Evolutionary conservation across 2,329 filamentous ascomycete species (phyloP).

Genomic region (Ascochyta pisi): DNA sequence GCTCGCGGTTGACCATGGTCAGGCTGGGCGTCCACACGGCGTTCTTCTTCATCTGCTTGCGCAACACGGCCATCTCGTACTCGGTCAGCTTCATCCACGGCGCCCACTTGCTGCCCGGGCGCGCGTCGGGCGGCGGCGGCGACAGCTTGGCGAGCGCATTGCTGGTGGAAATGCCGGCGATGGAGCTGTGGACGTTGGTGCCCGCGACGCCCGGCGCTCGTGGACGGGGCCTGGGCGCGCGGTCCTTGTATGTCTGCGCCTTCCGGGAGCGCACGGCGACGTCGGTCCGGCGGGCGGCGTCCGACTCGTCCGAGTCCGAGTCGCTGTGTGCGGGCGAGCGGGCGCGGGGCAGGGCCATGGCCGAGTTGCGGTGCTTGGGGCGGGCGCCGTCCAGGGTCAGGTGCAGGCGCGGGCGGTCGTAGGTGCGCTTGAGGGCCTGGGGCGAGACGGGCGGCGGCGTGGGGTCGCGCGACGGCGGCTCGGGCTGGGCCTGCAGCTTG

Average conservation of each 20-base stretch:
- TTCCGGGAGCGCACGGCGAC: constrained; percentile 18
- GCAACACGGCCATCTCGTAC: constrained; percentile 72
- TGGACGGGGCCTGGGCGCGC: constrained; percentile 52
- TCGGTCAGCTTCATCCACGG: constrained; percentile 71
- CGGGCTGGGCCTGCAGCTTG: constrained; percentile 67
- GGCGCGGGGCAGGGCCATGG: constrained; percentile 22
- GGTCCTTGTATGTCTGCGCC: constrained; percentile 42
- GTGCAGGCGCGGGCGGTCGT: constrained; percentile 38
- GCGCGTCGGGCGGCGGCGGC: constrained; percentile 66
- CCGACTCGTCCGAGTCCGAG: constrained; percentile 28
- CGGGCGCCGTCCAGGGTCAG: constrained; percentile 37
- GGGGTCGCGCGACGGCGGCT: constrained; percentile 67
- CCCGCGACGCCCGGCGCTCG: constrained; percentile 55
- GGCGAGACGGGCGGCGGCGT: constrained; percentile 58
- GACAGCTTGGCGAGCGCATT: constrained; percentile 66
- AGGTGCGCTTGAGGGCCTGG: constrained; percentile 42
- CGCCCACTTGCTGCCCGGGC: constrained; percentile 65
- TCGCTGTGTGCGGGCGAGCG: constrained; percentile 23
- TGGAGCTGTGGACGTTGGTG: constrained; percentile 61
- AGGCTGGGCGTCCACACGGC: constrained; percentile 83
- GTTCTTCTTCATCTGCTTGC: constrained; percentile 92
- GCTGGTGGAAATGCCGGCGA: constrained; percentile 66
- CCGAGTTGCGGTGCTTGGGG: constrained; percentile 30
- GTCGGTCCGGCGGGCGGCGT: constrained; percentile 21
- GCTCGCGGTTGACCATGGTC: constrained; percentile 82